Conservation (phyloP, 1,139 yeast species). For the Petasospora fabianii region DNA sequence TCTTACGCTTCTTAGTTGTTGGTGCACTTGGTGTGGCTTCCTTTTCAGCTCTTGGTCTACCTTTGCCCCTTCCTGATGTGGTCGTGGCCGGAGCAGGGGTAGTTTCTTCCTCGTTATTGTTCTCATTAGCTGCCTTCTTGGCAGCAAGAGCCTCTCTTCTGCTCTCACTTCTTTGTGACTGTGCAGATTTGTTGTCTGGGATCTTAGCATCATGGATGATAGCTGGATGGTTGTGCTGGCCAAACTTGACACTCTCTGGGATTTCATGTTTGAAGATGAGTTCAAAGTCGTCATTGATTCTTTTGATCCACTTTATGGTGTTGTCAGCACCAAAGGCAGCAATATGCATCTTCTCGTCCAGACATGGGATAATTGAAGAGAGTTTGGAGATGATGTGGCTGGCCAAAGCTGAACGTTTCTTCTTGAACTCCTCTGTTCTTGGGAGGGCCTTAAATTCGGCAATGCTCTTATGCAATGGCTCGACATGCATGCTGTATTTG, state of each 20-base stretch:
- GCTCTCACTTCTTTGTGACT: slow-evolving; percentile 72
- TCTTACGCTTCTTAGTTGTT: slow-evolving; percentile 22
- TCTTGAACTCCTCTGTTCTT: slow-evolving; percentile 8
- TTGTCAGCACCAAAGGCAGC: slow-evolving; percentile 88
- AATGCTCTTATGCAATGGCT: slow-evolving; percentile 59
- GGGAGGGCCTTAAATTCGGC: slow-evolving; percentile 44
- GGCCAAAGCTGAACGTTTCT: slow-evolving; percentile 16
- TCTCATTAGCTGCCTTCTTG: slow-evolving; percentile 40
- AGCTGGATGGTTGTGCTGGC: slow-evolving; percentile 90
- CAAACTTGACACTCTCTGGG: slow-evolving; percentile 56
- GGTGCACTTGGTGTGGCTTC: slow-evolving; percentile 18
- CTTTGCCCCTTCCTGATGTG: slow-evolving; percentile 12
- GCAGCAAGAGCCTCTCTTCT: slow-evolving; percentile 94
- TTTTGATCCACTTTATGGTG: slow-evolving; percentile 59
- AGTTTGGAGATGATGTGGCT: slow-evolving; percentile 42
- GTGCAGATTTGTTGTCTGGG: slow-evolving; percentile 53
- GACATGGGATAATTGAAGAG: slow-evolving; percentile 80
- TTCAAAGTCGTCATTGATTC: slow-evolving; percentile 79
- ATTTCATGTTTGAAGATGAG: slow-evolving; percentile 67
- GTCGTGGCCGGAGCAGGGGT: slow-evolving; percentile 2
- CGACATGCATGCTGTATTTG: slow-evolving; percentile 76
- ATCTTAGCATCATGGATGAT: slow-evolving; percentile 51
- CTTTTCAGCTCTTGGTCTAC: slow-evolving; percentile 16
- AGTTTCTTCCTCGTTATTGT: slow-evolving; percentile 14
- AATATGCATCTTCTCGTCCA: slow-evolving; percentile 97